phyloP scores from a whole-genome alignment of 169 alveolate genomes.

The Cytauxzoon felis region DNA sequence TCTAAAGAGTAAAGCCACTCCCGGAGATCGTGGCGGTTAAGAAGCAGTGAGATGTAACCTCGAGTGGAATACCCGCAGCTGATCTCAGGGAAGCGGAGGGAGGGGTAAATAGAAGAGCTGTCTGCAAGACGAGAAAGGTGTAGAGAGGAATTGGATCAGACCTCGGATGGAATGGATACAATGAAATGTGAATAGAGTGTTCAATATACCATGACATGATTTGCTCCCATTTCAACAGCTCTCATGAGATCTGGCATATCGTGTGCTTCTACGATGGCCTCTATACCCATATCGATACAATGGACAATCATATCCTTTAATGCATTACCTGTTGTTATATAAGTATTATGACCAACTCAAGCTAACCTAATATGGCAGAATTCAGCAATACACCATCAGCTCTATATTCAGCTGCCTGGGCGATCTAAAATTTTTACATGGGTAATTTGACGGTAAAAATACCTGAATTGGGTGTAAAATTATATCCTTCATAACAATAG shows the following conservation, averaged over 20 bases:
- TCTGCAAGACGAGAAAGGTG: too few relatives aligned
- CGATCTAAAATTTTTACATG: slow-evolving; percentile 12
- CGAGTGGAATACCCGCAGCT: too few relatives aligned
- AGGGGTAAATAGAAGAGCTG: too few relatives aligned
- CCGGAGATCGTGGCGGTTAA: too few relatives aligned
- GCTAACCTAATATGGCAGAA: slow-evolving; percentile 57
- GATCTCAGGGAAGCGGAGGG: too few relatives aligned
- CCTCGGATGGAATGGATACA: too few relatives aligned
- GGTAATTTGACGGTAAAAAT: neutral
- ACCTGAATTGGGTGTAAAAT: slow-evolving; percentile 72
- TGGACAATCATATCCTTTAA: slow-evolving; percentile 61
- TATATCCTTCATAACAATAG: slow-evolving; percentile 74
- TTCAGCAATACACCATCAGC: slow-evolving; percentile 78
- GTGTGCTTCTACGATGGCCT: slow-evolving; percentile 77
- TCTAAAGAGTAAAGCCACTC: too few relatives aligned
- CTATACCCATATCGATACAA: slow-evolving; percentile 69
- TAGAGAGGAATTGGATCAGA: too few relatives aligned
- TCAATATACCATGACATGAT: slow-evolving; percentile 26
- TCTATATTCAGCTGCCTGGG: slow-evolving; percentile 72
- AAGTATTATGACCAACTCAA: too few relatives aligned
- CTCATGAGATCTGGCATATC: slow-evolving; percentile 64
- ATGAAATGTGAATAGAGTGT: neutral
- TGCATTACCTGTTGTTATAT: too few relatives aligned
- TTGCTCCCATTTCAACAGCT: slow-evolving; percentile 64
- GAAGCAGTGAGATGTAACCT: too few relatives aligned